Evolutionary conservation across 1,139 yeast genomes (phyloP), one percentile per base, ranked within the genome.

Genomic region (Suhomyces anneliseae): DNA sequence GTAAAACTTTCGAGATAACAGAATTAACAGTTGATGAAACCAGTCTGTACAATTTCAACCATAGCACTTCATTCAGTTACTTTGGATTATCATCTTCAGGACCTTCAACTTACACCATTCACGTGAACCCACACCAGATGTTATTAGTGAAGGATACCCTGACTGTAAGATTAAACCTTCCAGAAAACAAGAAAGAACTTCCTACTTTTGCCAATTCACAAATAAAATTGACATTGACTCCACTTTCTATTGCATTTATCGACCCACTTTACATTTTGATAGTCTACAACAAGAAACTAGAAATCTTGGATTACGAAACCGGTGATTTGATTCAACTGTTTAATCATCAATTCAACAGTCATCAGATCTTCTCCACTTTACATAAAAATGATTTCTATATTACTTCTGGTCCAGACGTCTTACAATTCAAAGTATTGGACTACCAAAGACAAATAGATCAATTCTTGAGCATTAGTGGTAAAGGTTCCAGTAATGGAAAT

Each of bases 201-300:
- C 44, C 43, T 5, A 38, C 46, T 3, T 56, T 68, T 12, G 45
- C 46, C 5, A 58, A 60, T 6, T 60, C 68, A 12, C 60, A 56
- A 8, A 56, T 68, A 1, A 64, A 64, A 39, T 58, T 76, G 46
- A 45, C 57, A 3, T 52, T 64, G 1, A 54, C 66, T 10, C 80
- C 78, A 3, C 52, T 57, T 12, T 59, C 54, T 34, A 62, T 75
- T 3, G 56, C 68, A 8, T 66, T 64, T 39, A 61, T 79, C 42
- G 58, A 65, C 38, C 87, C 87, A 1, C 57, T 67, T 1, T 82
- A 81, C 53, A 51, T 81, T 11, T 52, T 81, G n/a, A 54, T 70
- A 1, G 57, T 74, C 2, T 69, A 70, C 42, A 58, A 65, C 36
- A 74, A 74, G 46, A 69, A 64, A 42, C 54, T 82, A 1, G 83